phyloP scores from a whole-genome alignment of 2,329 filamentous ascomycete species.

The Blumeria graminis region DNA sequence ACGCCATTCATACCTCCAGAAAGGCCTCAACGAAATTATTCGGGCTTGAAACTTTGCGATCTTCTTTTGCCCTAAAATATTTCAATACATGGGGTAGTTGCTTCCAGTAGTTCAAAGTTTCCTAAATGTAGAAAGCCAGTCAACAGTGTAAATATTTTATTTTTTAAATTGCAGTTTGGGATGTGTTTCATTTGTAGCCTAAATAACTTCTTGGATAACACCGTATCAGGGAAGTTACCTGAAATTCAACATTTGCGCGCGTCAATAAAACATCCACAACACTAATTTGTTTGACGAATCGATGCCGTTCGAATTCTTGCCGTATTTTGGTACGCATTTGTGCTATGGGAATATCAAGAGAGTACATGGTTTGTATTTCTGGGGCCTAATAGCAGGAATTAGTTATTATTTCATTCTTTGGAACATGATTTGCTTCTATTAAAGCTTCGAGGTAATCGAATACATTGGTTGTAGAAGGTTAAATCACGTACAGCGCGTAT shows the following conservation, averaged over 20 bases:
- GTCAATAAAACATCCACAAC: conserved; percentile 77
- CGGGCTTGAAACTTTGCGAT: conserved; percentile 50
- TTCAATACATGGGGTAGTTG: conserved; percentile 88
- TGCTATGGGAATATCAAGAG: conserved; percentile 67
- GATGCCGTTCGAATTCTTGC: conserved; percentile 88
- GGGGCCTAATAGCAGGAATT: conserved; percentile 39
- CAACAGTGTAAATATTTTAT: background rate
- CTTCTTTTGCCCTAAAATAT: conserved; percentile 81
- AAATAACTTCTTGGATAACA: no score
- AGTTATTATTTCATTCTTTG: conserved; percentile 2
- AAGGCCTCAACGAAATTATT: conserved; percentile 85
- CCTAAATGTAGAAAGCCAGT: conserved; percentile 25
- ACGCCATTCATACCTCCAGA: conserved; percentile 38
- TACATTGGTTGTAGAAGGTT: background rate
- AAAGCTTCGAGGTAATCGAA: background rate
- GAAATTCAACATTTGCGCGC: conserved; percentile 81
- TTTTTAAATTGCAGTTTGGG: background rate
- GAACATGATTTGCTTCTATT: background rate
- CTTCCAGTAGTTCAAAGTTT: conserved; percentile 99
- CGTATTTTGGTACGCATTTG: conserved; percentile 78
- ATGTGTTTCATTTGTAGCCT: no score
- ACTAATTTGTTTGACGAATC: conserved; percentile 72
- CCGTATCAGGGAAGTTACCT: conserved; percentile 29
- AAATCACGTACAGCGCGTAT: conserved; percentile 56
- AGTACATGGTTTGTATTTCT: conserved; percentile 95